Base-by-base conservation (phyloP, 495 filamentous ascomycete species). In the Physcia stellaris region DNA sequence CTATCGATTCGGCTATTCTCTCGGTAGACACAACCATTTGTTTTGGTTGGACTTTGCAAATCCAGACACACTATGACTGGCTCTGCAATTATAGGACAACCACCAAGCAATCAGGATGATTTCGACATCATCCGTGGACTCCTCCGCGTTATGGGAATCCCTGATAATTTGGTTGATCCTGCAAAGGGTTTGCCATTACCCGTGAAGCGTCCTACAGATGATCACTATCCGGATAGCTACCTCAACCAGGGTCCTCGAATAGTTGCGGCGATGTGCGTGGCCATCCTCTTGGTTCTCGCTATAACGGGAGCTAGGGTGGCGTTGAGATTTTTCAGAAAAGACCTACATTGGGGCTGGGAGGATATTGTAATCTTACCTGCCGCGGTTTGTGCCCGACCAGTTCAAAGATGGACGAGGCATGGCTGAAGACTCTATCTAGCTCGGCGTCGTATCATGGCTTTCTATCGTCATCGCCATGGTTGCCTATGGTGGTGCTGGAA, bases 401-500 rank as follows among this genome's bases (percentile, higher is more conserved):
- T 28, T 13, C 9, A 28, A 28, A 28, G 13, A 13, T 13, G 9
- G 9, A 7, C 9, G 9, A 28, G 7, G 9, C 9, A 28, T 28
- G 26, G 13, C 9, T 28, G 7, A 13, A 28, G 9, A 13, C 13
- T 13, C 13, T 7, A 13, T 28, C 17, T 16, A 34, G 32, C 9
- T 34, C 9, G 10, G 9, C 10, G 16, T 16, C 9, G 7, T 34
- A 7, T 9, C 16, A 18, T 45, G 37, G 37, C 36, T 42, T 4
- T 23, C 24, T 15, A 15, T 44, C 1, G 29, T 24, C 11, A 38
- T 50, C 12, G 35, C 22, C 29, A 16, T n/a, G 23, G 47, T 29
- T 6, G 32, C 40, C 3, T 32, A 43, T 34, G 47, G 47, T 1
- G 50, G 50, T 12, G 43, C 36, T 17, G 47, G 47, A 12, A 47